Percentiles rank a stretch among this genome's conserved stretches.
These are phyloP conservation scores for Crassisporium funariophilum DNA, from an alignment of 768 basidiomycete genomes.

Conservation along the genomic window DNA sequence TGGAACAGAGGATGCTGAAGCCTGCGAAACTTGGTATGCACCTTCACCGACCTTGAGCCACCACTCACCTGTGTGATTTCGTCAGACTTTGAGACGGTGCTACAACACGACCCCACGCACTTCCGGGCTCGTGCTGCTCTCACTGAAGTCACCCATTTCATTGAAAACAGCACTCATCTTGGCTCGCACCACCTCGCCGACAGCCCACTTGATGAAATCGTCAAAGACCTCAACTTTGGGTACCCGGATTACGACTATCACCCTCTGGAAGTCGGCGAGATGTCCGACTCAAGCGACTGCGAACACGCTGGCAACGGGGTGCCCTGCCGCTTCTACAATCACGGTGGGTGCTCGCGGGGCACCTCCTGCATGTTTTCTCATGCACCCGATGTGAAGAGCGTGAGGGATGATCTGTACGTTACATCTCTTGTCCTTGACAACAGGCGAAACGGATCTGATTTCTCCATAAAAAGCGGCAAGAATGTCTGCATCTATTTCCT, in stretches of 20 bases:
- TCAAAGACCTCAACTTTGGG: conserved; percentile 30
- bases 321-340: conserved; percentile 58
- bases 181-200: conserved; percentile 14
- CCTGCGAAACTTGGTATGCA: conserved; percentile 33
- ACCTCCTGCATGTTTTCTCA: conserved; percentile 47
- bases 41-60: no score
- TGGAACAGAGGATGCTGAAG: conserved; percentile 33
- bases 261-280: conserved; percentile 37
- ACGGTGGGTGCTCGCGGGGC: conserved; percentile 43
- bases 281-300: conserved; percentile 59
- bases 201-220: conserved; percentile 18
- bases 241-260: conserved; percentile 38
- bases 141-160: conserved; percentile 23
- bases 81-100: conserved; percentile 39
- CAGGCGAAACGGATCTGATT: no score
- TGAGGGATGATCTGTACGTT: conserved; percentile 50
- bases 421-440: background rate
- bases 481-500: conserved; percentile 45
- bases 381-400: conserved; percentile 51
- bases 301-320: conserved; percentile 46
- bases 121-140: conserved; percentile 30
- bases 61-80: no score
- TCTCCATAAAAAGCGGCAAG: no score
- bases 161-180: conserved; percentile 18
- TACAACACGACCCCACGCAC: conserved; percentile 31